These are phyloP conservation scores for Fusarium fracticaudum DNA, from an alignment of 2,329 filamentous ascomycete genomes.

Conservation along the genomic window DNA sequence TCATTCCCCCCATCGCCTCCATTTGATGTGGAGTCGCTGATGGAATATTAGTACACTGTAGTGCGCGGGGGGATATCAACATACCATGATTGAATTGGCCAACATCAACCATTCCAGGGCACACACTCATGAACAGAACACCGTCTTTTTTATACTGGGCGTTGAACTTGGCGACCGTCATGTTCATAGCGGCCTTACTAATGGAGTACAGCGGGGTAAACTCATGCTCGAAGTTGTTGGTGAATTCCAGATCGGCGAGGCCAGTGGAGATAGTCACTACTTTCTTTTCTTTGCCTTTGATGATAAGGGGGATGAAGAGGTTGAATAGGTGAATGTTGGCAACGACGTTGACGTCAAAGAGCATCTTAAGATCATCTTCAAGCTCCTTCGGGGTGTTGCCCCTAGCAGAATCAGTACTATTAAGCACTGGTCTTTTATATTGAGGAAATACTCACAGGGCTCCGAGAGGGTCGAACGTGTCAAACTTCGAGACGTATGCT, in stretches of 20 bases:
- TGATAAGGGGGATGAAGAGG: neutral
- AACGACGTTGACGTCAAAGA: neutral
- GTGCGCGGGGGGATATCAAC: rapidly evolving
- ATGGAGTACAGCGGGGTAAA: neutral
- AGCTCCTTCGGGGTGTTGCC: neutral
- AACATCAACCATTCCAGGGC: neutral
- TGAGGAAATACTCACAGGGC: neutral
- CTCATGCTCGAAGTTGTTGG: neutral
- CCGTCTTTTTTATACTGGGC: neutral
- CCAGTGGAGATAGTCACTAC: neutral
- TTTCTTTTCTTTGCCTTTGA: neutral
- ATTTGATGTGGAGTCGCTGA: neutral
- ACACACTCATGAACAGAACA: neutral
- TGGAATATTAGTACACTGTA: rapidly evolving
- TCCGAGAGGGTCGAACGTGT: neutral
- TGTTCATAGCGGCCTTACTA: neutral
- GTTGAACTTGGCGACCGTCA: neutral
- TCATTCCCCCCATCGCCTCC: neutral
- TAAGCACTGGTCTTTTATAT: rapidly evolving
- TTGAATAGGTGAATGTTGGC: neutral
- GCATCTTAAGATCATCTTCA: neutral
- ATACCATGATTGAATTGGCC: neutral
- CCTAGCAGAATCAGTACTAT: rapidly evolving
- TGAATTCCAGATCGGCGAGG: neutral
- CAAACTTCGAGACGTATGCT: neutral